phyloP scores from a whole-genome alignment of 2,329 filamentous ascomycete species.

The Exophiala spinifera region DNA sequence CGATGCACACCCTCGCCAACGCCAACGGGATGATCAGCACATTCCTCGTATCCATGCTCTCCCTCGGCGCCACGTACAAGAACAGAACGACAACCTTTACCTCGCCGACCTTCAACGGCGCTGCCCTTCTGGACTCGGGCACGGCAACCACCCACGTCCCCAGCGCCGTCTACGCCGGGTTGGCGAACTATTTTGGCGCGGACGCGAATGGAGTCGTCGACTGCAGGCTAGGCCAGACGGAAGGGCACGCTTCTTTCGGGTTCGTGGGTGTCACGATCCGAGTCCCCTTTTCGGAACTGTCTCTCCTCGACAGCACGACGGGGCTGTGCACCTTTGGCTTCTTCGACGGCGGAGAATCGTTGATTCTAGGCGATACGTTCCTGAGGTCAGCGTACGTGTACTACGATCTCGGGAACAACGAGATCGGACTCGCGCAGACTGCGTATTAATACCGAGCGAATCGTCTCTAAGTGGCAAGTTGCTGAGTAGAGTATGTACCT shows the following conservation, averaged over 20 bases:
- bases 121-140: slow-evolving; percentile 69
- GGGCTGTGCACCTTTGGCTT: too few species aligned
- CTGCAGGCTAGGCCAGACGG: slow-evolving; percentile 31
- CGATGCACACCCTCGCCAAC: slow-evolving; percentile 52
- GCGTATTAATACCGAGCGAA: too few species aligned
- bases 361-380: slow-evolving; percentile 72
- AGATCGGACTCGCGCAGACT: slow-evolving; percentile 64
- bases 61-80: slow-evolving; percentile 4
- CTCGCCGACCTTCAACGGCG: slow-evolving; percentile 33
- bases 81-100: slow-evolving; percentile 40
- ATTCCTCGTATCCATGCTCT: slow-evolving; percentile 44
- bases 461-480: too few species aligned
- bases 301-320: not conserved
- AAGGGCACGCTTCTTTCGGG: not conserved
- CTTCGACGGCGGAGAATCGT: not conserved
- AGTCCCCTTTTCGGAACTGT: not conserved
- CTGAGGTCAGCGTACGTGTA: slow-evolving; percentile 71
- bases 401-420: slow-evolving; percentile 68
- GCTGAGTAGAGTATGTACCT: too few species aligned
- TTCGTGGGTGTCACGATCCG: not conserved
- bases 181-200: slow-evolving; percentile 42
- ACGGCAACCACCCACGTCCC: slow-evolving; percentile 68
- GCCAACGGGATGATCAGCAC: slow-evolving; percentile 49
- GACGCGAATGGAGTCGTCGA: too few species aligned
- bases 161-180: slow-evolving; percentile 51